Base-by-base conservation (phyloP, 352 stramenopile species). In the Phytophthora fragariaefolia region DNA sequence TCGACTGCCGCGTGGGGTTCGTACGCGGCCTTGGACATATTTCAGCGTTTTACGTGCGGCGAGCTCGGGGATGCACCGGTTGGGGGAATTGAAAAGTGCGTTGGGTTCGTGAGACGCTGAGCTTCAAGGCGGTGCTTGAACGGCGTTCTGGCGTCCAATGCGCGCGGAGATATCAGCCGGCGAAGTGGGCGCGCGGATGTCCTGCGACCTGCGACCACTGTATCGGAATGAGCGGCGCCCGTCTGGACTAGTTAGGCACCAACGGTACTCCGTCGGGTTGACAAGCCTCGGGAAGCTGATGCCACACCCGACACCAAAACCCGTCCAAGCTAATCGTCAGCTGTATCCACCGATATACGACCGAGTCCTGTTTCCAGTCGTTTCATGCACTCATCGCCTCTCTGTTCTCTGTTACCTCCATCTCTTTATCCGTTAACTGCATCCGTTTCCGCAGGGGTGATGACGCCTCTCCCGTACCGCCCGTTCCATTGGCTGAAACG, bases 181-280 rank as follows among this genome's bases (percentile, higher is more conserved):
- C 40, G 17, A 24, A 24, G 22, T 26, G 24, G 26, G 24, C 10
- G 42, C 7, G 62, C 5, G 27, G 17, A 20, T 27, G 22, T 13
- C 57, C 20, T 52, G n/a, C 9, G 23, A 13, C 7, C 36, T 46
- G 58, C 9, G 24, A 30, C 53, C 15, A 22, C 28, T 36, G 36
- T 63, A 71, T 71, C 28, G 42, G 51, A 68, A 71, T 74, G 66
- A 69, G 46, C 18, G 63, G 38, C 51, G 56, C 47, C 40, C 20
- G 20, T n/a, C 20, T 63, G 24, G 26, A 61, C 40, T 23, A n/a
- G n/a, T n/a, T n/a, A 59, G 42, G 57, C 28, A 62, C 28, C 49
- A 56, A 18, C 30, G 30, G 49, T 45, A 57, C 34, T 12, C 9
- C n/a, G n/a, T n/a, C 15, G 15, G 12, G 8, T 17, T 55, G 28